Evolutionary conservation across 371 early-diverging fungal genomes (phyloP).

Genomic region (Rhizopus arrhizus): DNA sequence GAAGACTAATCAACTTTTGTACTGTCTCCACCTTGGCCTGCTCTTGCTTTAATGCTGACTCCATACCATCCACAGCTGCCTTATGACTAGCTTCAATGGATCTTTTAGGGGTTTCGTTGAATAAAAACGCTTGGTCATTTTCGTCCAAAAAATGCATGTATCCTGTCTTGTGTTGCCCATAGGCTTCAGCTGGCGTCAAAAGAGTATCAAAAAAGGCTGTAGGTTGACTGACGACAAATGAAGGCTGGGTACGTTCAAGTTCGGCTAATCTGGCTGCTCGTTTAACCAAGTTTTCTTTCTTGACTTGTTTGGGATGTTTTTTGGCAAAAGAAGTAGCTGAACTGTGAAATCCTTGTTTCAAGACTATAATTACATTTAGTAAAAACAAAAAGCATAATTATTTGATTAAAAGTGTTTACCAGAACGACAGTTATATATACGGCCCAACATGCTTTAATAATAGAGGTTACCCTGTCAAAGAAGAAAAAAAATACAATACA

Average conservation of each 20-base stretch:
- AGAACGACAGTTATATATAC: no score
- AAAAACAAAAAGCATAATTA: no score
- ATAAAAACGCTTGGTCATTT: slow-evolving; percentile 56
- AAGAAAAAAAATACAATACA: no score
- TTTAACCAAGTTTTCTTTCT: slow-evolving; percentile 54
- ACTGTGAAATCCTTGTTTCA: slow-evolving; percentile 40
- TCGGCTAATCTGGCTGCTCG: slow-evolving; percentile 44
- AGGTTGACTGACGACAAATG: slow-evolving; percentile 44
- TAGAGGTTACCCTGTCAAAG: no score
- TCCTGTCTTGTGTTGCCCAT: slow-evolving; percentile 21
- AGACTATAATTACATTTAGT: not conserved
- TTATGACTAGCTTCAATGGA: slow-evolving; percentile 35
- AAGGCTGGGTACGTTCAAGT: slow-evolving; percentile 50
- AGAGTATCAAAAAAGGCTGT: slow-evolving; percentile 47
- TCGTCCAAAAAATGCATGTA: slow-evolving; percentile 58
- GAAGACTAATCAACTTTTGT: slow-evolving; percentile 73
- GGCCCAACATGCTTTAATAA: no score
- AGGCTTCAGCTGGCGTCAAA: slow-evolving; percentile 50
- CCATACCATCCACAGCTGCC: slow-evolving; percentile 44
- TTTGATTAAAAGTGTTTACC: no score
- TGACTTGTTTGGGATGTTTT: slow-evolving; percentile 57
- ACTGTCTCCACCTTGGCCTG: slow-evolving; percentile 68
- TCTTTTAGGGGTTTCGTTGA: slow-evolving; percentile 62
- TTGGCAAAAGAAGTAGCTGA: slow-evolving; percentile 42
- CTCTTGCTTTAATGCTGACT: slow-evolving; percentile 50